Evolutionary conservation across 2,329 filamentous ascomycete genomes (phyloP).

Genomic region (Pyrenophora tritici-repentis): DNA sequence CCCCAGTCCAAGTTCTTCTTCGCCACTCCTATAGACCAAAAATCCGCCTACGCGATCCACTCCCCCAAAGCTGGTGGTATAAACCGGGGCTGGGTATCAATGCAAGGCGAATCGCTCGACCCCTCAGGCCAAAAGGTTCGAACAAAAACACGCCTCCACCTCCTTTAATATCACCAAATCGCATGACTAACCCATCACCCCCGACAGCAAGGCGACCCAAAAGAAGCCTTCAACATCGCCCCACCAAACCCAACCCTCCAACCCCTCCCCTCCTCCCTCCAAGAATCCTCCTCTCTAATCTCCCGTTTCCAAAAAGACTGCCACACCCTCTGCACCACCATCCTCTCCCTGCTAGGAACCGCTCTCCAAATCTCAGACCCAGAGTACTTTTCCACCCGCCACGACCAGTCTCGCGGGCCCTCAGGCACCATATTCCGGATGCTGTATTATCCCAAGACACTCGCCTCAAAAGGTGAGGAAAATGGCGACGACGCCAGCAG

Average conservation of each 20-base stretch:
- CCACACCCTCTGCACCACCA: slow-evolving; percentile 70
- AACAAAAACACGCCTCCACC: neutral
- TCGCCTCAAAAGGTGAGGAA: neutral
- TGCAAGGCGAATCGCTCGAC: slow-evolving; percentile 88
- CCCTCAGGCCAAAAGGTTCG: slow-evolving; percentile 76
- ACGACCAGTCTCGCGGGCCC: slow-evolving; percentile 57
- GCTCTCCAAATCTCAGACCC: slow-evolving; percentile 65
- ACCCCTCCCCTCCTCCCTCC: slow-evolving; percentile 71
- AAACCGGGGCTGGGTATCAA: slow-evolving; percentile 87
- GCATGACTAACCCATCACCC: neutral
- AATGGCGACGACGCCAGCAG: slow-evolving; percentile 25
- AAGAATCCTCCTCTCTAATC: slow-evolving; percentile 64
- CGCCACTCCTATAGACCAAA: slow-evolving; percentile 69
- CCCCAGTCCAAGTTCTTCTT: slow-evolving; percentile 74
- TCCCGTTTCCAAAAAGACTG: slow-evolving; percentile 71
- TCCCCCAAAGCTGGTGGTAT: slow-evolving; percentile 60
- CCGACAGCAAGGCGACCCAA: slow-evolving; percentile 71
- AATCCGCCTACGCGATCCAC: slow-evolving; percentile 74
- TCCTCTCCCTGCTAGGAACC: slow-evolving; percentile 77
- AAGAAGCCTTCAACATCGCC: slow-evolving; percentile 88
- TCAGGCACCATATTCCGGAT: slow-evolving; percentile 58
- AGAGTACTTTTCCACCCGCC: slow-evolving; percentile 66
- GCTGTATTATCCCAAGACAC: slow-evolving; percentile 57
- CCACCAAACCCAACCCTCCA: slow-evolving; percentile 72
- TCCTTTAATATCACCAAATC: neutral